Evolutionary conservation across 2,329 filamentous ascomycete species (phyloP).

Genomic region (Phoma sp.): DNA sequence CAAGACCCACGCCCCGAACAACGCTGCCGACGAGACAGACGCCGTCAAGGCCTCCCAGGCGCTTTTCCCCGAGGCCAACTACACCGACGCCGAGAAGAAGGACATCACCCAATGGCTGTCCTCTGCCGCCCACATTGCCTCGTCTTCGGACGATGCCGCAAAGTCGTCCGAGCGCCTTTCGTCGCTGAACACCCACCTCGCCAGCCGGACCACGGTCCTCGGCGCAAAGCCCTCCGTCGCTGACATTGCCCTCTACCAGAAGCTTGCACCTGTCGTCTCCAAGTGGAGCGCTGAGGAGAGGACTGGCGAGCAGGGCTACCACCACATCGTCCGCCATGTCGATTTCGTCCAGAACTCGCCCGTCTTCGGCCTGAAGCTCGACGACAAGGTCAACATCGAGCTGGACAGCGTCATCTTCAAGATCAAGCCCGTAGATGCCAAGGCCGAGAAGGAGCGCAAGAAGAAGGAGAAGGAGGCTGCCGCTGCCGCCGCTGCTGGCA

Average conservation of each 20-base stretch:
- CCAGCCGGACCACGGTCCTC: constrained; percentile 85
- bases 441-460: constrained; percentile 93
- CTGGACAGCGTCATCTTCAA: constrained; percentile 81
- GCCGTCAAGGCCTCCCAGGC: constrained; percentile 58
- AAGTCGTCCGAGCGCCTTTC: constrained; percentile 71
- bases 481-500: constrained; percentile 60
- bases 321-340: constrained; percentile 87
- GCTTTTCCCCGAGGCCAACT: constrained; percentile 73
- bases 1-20: constrained; percentile 47
- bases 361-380: constrained; percentile 71
- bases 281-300: constrained; percentile 84
- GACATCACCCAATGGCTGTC: constrained; percentile 91
- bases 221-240: constrained; percentile 88
- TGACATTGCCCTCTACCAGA: constrained; percentile 82
- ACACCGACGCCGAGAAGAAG: constrained; percentile 78
- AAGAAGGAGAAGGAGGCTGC: constrained; percentile 89
- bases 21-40: constrained; percentile 45
- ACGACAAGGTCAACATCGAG: constrained; percentile 81
- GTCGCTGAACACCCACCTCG: constrained; percentile 84
- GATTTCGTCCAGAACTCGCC: constrained; percentile 94
- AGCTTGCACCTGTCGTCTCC: constrained; percentile 76
- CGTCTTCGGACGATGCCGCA: constrained; percentile 62
- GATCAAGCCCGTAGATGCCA: constrained; percentile 86
- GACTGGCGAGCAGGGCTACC: constrained; percentile 86
- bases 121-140: constrained; percentile 73